Conservation (phyloP, 768 basidiomycete species). For the Xanthoconium purpureum region DNA sequence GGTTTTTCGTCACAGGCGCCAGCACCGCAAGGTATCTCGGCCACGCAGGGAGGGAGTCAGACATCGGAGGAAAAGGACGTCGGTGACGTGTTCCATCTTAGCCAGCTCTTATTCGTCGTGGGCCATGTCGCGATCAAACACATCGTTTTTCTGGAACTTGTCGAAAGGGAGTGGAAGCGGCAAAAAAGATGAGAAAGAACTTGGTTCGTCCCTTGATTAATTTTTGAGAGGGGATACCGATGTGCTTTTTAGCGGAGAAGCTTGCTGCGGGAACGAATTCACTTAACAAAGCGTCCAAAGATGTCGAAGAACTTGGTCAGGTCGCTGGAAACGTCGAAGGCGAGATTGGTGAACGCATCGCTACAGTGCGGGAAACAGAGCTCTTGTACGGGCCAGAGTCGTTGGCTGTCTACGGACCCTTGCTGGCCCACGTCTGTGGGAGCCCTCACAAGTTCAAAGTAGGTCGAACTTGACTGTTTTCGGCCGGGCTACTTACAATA, state of each 20-base stretch:
- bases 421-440: conserved; percentile 87
- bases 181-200: conserved; percentile 87
- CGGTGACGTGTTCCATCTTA: conserved; percentile 84
- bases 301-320: conserved; percentile 88
- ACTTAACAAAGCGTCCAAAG: conserved; percentile 46
- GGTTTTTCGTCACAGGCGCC: conserved; percentile 19
- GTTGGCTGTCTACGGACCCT: conserved; percentile 80
- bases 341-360: conserved; percentile 92
- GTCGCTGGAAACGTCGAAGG: conserved; percentile 98
- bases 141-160: conserved; percentile 91
- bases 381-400: conserved; percentile 81
- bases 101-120: conserved; percentile 92
- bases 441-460: conserved; percentile 92
- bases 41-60: conserved; percentile 6
- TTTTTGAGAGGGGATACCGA: not conserved
- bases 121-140: conserved; percentile 98
- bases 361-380: conserved; percentile 80
- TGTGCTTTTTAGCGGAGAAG: conserved; percentile 52
- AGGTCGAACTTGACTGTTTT: not conserved
- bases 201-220: conserved; percentile 47
- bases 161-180: conserved; percentile 94
- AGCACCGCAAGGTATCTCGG: conserved; percentile 17
- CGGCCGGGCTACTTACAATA: conserved; percentile 4
- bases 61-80: conserved; percentile 44
- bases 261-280: conserved; percentile 39